Evolutionary conservation across 2,329 filamentous ascomycete genomes (phyloP).

Genomic region (Aspergillus fumigatus): DNA sequence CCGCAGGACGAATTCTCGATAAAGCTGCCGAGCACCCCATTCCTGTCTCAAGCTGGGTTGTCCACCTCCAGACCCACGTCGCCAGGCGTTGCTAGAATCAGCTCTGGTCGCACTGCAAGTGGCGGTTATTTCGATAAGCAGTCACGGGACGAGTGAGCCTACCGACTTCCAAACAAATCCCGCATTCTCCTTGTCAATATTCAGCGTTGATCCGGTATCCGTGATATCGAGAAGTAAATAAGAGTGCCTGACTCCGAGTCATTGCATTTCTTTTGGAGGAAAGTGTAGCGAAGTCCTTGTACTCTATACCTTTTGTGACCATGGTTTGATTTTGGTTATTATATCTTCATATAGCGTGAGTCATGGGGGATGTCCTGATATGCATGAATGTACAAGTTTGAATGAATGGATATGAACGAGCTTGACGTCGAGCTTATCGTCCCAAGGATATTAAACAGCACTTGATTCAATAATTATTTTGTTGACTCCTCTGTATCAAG

Average conservation of each 20-base stretch:
- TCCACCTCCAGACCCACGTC: conserved; percentile 52
- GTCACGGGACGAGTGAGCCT: conserved; percentile 20
- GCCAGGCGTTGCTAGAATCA: conserved; percentile 43
- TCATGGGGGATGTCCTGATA: neutral
- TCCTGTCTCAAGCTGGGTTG: conserved; percentile 45
- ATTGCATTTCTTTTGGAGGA: conserved; percentile 2
- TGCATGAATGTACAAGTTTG: neutral
- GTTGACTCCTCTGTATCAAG: neutral
- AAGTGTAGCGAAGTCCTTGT: neutral
- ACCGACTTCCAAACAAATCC: conserved; percentile 15
- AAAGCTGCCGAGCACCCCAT: conserved; percentile 43
- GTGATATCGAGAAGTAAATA: conserved; percentile 16
- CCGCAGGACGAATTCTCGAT: conserved; percentile 44
- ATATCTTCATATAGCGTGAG: neutral
- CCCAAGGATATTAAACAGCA: neutral
- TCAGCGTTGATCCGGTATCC: conserved; percentile 4
- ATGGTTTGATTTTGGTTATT: neutral
- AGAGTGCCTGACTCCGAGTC: conserved; percentile 8
- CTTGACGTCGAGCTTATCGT: neutral
- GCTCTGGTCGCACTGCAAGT: conserved; percentile 34
- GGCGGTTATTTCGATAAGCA: conserved; percentile 37
- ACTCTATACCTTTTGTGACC: neutral
- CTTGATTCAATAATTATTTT: neutral
- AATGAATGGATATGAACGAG: neutral
- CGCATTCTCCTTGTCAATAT: conserved; percentile 11